A percentile compares a stretch with the other conserved stretches of the same genome.
These are phyloP conservation scores for Lactarius hatsudake DNA, from an alignment of 768 basidiomycete species.

Conservation along the genomic window DNA sequence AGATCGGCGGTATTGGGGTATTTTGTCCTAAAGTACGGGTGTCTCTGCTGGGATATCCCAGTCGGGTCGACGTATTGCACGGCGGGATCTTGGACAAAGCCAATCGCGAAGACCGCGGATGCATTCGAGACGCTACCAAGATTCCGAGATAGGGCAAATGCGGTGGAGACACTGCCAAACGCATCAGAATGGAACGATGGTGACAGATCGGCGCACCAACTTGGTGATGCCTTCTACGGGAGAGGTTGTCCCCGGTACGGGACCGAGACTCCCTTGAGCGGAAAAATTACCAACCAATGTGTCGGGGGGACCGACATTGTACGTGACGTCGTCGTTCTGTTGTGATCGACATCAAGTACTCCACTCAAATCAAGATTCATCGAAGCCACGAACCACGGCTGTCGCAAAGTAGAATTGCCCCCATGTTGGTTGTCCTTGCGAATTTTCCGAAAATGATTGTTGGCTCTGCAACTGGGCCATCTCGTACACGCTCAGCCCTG, in stretches of 20 bases:
- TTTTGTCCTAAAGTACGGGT: conserved; percentile 11
- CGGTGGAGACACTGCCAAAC: conserved; percentile 2
- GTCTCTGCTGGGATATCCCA: conserved; percentile 7
- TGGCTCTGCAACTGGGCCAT: background rate
- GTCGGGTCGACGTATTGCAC: conserved; percentile 11
- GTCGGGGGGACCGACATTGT: background rate
- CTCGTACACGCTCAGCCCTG: conserved; percentile 15
- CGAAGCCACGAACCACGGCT: conserved; percentile 2
- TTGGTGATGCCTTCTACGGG: background rate
- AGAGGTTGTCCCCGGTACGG: background rate
- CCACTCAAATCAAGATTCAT: background rate
- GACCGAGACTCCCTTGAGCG: background rate
- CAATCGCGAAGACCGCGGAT: conserved; percentile 12
- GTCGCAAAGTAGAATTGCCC: conserved; percentile 18
- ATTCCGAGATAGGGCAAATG: conserved; percentile 14
- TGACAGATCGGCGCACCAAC: conserved; percentile 2
- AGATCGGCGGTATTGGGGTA: conserved; percentile 1
- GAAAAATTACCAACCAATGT: conserved; percentile 10
- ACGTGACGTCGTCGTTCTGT: conserved; percentile 7
- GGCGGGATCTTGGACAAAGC: conserved; percentile 18
- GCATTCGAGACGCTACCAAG: conserved; percentile 4
- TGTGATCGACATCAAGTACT: background rate
- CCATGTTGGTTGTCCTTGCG: conserved; percentile 17
- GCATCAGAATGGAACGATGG: background rate
- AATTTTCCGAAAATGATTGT: conserved; percentile 8